Base-by-base conservation (phyloP, 2,329 filamentous ascomycete species). In the Penicillium palitans region DNA sequence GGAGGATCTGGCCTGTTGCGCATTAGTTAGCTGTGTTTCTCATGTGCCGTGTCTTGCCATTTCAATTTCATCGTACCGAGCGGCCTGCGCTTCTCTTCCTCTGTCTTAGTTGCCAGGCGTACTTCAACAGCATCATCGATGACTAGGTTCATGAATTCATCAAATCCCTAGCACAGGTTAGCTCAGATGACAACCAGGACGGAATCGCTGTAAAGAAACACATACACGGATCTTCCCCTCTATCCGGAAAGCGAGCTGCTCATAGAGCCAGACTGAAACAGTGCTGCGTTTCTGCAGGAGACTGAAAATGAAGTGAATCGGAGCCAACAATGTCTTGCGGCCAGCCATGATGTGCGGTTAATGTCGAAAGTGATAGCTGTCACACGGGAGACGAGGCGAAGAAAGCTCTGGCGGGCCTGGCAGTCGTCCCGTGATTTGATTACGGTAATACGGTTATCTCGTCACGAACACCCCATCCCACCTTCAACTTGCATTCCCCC, bases 61-160 rank as follows among this genome's bases (percentile, higher is more conserved):
- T 17, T 45, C 19, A 39, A 42, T 52, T 45, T 21, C 25, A 35
- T 27, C 83, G 61, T 83, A 96, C 93, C 93, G 52, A 97, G 76
- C 44, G 87, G 82, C 76, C 90, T 87, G 74, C 93, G 84, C 66
- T 86, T 87, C 78, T 96, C 93, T 66, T 88, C 86, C 42, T 90
- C 88, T 17, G 85, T 87, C 81, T 96, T 96, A 62, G 90, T 92
- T 55, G 90, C 82, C 72, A 91, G 85, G 75, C 88, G 90, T 45
- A 99, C 92, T 78, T 98, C 93, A 57, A 97, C 87, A 31, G 95
- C 95, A 69, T 99, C 92, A 72, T 99, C 95, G 66, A 96, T 85
- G 40, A 98, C 95, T 50, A 99, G 82, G 80, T 99, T 99, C 93
- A 99, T 97, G 80, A 98, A 99, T 78, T 99, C 95, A 75, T 99